Percentiles rank a stretch among this genome's conserved stretches.
These are phyloP conservation scores for Daldinia concentrica DNA, from an alignment of 495 filamentous ascomycete genomes.

Conservation along the genomic window DNA sequence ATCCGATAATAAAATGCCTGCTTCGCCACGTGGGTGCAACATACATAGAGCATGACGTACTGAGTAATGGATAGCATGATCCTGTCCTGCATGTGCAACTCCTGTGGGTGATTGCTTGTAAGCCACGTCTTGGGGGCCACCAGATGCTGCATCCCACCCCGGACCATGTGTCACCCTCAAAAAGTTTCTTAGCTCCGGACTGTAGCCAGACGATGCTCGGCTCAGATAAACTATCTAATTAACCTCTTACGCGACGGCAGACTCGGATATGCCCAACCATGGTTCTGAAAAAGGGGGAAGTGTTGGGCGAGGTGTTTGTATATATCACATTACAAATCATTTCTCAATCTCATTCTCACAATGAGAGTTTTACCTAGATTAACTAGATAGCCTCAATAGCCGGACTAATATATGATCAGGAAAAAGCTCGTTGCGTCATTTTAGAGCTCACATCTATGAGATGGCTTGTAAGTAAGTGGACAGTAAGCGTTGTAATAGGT, in stretches of 20 bases:
- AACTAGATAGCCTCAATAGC: neutral
- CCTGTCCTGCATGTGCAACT: slow-evolving; percentile 20
- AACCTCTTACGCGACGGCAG: neutral
- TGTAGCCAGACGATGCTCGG: slow-evolving; percentile 2
- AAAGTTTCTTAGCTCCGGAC: neutral
- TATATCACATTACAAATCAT: neutral
- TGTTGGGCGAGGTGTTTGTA: neutral
- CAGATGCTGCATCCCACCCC: slow-evolving; percentile 21
- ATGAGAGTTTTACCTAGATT: neutral
- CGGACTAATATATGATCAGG: neutral
- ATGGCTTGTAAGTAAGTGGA: neutral
- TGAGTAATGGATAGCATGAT: slow-evolving; percentile 16
- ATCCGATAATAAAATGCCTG: slow-evolving; percentile 24
- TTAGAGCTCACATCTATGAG: neutral
- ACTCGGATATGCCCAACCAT: slow-evolving; percentile 1
- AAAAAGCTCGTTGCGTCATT: neutral
- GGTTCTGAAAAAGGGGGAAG: neutral
- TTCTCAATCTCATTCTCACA: neutral
- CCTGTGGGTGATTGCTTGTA: slow-evolving; percentile 16
- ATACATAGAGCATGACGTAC: slow-evolving; percentile 33
- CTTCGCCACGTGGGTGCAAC: slow-evolving; percentile 33
- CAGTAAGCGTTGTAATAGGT: neutral
- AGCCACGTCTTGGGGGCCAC: slow-evolving; percentile 18
- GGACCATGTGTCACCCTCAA: slow-evolving; percentile 20
- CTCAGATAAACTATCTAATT: slow-evolving; percentile 1